Conservation (phyloP, 2,329 filamentous ascomycete genomes). For the Fusarium sp. region DNA sequence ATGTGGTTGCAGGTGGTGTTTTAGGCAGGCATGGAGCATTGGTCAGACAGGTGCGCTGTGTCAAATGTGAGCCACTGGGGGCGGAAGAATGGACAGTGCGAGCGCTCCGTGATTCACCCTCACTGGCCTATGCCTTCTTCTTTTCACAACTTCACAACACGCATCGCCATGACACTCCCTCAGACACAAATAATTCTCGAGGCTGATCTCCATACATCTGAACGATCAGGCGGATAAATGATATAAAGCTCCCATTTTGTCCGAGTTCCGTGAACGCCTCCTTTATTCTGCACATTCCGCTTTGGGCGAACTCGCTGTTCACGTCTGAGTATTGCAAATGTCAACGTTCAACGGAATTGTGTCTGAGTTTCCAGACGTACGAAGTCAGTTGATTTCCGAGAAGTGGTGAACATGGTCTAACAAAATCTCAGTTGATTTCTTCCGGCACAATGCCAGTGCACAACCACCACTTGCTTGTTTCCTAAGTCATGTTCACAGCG, state of each 20-base stretch:
- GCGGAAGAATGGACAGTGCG: background rate
- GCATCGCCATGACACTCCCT: background rate
- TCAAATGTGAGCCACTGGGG: background rate
- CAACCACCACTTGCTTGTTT: conserved; percentile 83
- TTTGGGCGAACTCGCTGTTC: background rate
- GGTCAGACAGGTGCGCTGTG: background rate
- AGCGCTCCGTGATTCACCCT: background rate
- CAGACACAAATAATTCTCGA: background rate
- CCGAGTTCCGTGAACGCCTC: background rate
- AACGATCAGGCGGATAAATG: background rate
- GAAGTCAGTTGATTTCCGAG: conserved; percentile 58
- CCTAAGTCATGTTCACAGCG: conserved; percentile 91
- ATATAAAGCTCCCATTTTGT: background rate
- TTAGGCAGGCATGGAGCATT: background rate
- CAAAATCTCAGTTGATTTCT: conserved; percentile 78
- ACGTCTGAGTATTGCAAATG: conserved; percentile 59
- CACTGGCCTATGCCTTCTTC: background rate
- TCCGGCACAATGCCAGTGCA: conserved; percentile 67
- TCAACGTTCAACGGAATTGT: conserved; percentile 81
- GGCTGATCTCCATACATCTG: conserved; percentile 41
- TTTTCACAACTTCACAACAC: background rate
- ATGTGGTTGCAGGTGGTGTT: background rate
- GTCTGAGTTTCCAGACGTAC: conserved; percentile 82
- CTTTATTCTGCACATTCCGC: background rate
- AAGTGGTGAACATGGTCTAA: background rate